These are phyloP conservation scores for Cryphonectria radicalis DNA, from an alignment of 2,329 filamentous ascomycete species.

Conservation along the genomic window DNA sequence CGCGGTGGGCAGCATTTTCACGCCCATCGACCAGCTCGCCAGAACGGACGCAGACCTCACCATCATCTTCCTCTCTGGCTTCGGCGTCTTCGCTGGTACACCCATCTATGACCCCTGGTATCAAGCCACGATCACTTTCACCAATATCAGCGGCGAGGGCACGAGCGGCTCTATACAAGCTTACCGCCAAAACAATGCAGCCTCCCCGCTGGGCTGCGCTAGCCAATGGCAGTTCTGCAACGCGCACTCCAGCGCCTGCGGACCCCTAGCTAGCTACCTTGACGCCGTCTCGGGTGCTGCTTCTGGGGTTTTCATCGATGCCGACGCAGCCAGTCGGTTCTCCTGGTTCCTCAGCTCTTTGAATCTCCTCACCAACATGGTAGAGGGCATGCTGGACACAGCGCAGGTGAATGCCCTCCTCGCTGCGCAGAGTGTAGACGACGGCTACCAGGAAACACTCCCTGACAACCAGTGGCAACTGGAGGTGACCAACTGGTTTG, in stretches of 20 bases:
- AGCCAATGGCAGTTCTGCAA: slow-evolving; percentile 25
- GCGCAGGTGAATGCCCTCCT: slow-evolving; percentile 10
- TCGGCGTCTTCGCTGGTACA: background rate
- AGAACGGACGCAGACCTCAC: slow-evolving; percentile 7
- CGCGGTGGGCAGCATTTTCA: background rate
- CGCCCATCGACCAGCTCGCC: background rate
- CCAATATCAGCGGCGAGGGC: background rate
- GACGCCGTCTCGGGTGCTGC: background rate
- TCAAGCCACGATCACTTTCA: background rate
- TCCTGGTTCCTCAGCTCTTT: background rate
- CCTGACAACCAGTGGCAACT: slow-evolving; percentile 31
- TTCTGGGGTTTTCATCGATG: background rate
- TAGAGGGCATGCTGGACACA: background rate
- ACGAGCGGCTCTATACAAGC: accelerated
- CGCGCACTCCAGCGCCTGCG: background rate
- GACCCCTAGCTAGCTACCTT: background rate
- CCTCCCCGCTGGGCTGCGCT: slow-evolving; percentile 25
- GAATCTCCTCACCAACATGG: background rate
- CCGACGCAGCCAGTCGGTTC: slow-evolving; percentile 4
- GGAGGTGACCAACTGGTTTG: slow-evolving; percentile 30
- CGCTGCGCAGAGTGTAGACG: background rate
- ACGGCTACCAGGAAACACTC: slow-evolving; percentile 6
- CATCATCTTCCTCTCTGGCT: slow-evolving; percentile 21
- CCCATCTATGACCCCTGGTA: slow-evolving; percentile 22
- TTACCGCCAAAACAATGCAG: slow-evolving; percentile 22